Evolutionary conservation across 352 stramenopile species (phyloP).

Genomic region (Aphanomyces stellatus): DNA sequence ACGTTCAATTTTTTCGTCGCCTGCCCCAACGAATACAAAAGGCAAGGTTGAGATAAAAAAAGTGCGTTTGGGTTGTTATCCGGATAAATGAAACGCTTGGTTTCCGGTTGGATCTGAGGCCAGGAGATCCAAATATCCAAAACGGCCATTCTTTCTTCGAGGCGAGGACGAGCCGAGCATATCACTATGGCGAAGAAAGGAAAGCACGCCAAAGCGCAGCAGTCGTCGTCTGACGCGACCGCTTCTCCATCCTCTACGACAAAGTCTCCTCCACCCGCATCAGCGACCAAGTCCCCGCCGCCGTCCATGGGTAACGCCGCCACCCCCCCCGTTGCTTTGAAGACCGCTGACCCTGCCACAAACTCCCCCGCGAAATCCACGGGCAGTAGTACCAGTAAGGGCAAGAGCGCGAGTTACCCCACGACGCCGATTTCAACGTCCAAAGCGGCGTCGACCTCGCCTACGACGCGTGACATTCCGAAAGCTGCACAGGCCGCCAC

Average conservation of each 20-base stretch:
- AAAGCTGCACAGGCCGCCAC: conserved; percentile 29
- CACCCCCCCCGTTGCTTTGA: neutral
- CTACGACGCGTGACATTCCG: conserved; percentile 23
- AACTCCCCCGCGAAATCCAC: neutral
- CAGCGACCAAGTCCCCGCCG: conserved; percentile 17
- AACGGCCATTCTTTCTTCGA: neutral
- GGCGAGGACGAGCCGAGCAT: no score
- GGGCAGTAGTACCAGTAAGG: neutral
- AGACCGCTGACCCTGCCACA: no score
- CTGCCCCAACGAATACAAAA: no score
- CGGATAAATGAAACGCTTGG: neutral
- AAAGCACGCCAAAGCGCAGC: conserved; percentile 34
- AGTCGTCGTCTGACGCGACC: neutral
- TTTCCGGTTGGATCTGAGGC: neutral
- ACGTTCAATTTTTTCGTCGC: no score
- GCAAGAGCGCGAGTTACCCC: conserved; percentile 16
- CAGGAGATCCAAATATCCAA: neutral
- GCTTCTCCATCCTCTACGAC: no score
- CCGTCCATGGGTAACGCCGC: neutral
- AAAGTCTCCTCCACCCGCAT: no score
- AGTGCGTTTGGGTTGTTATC: no score
- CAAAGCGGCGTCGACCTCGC: conserved; percentile 21
- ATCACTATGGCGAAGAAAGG: conserved; percentile 73
- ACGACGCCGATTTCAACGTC: conserved; percentile 18
- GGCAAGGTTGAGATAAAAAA: no score